Conservation (phyloP, 2,329 filamentous ascomycete species). For the Endothia cerciana region DNA sequence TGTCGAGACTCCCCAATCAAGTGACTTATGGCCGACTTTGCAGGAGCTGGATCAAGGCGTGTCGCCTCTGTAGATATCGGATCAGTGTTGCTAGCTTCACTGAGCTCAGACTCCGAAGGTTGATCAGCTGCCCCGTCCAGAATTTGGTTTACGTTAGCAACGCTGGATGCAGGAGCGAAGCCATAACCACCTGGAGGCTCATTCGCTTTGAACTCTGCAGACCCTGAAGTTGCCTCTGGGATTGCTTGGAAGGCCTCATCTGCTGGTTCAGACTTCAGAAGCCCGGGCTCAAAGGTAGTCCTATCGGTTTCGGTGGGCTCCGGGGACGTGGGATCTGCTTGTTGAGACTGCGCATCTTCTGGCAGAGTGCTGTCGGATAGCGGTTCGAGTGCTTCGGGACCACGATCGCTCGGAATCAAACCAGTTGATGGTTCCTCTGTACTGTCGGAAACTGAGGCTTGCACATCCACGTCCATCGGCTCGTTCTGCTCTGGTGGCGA, state of each 20-base stretch:
- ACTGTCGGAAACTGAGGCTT: no score
- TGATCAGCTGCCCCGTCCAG: neutral
- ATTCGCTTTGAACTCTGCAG: neutral
- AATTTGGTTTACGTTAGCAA: neutral
- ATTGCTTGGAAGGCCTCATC: neutral
- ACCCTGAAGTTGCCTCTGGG: neutral
- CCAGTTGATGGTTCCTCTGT: neutral
- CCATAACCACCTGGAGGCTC: neutral
- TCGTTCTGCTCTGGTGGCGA: neutral
- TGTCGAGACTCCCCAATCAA: conserved; percentile 33
- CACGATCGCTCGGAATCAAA: neutral
- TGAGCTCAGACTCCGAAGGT: conserved; percentile 22
- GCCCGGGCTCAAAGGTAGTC: neutral
- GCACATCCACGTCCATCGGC: neutral
- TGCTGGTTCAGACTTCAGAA: neutral
- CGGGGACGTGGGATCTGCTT: neutral
- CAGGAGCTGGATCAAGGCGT: conserved; percentile 11
- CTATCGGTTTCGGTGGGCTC: neutral
- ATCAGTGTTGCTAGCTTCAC: conserved; percentile 18
- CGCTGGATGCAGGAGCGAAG: neutral
- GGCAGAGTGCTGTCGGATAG: neutral
- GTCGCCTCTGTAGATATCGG: conserved; percentile 8
- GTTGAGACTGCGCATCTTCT: neutral
- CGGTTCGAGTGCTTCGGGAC: neutral
- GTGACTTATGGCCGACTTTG: conserved; percentile 26